A percentile compares a stretch with the other conserved stretches of the same genome.
phyloP scores from a whole-genome alignment of 345 rosid genomes.

The Diplotaxis tenuifolia region DNA sequence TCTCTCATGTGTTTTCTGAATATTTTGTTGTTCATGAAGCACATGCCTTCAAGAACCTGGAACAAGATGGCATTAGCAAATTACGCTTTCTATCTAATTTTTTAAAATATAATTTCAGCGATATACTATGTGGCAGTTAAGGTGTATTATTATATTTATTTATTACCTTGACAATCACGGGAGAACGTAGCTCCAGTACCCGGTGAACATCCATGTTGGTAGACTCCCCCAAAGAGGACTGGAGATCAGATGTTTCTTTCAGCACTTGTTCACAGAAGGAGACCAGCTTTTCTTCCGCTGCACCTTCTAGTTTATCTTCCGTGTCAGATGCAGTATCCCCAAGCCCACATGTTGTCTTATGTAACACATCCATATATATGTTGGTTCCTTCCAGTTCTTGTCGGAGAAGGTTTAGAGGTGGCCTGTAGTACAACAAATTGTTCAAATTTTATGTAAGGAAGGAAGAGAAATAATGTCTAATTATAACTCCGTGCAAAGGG shows the following conservation, averaged over 20 bases:
- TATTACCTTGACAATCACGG: constrained; percentile 83
- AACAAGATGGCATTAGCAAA: constrained; percentile 23
- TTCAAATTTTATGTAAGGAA: constrained; percentile 3
- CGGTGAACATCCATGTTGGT: constrained; percentile 84
- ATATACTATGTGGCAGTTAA: too few species aligned
- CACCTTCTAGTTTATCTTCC: constrained; percentile 56
- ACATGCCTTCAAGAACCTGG: constrained; percentile 96
- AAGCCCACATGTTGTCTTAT: constrained; percentile 64
- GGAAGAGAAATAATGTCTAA: constrained; percentile 3
- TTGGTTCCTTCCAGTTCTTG: constrained; percentile 86
- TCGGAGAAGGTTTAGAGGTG: constrained; percentile 87
- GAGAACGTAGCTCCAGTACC: constrained; percentile 86
- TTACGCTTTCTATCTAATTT: neutral
- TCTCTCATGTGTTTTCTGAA: constrained; percentile 86
- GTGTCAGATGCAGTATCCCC: constrained; percentile 34
- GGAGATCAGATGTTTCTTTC: constrained; percentile 82
- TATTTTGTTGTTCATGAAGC: constrained; percentile 76
- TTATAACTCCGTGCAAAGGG: neutral
- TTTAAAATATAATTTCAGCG: neutral
- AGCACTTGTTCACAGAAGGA: constrained; percentile 90
- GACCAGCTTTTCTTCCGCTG: constrained; percentile 81
- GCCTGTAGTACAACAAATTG: constrained; percentile 52
- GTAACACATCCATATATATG: constrained; percentile 85
- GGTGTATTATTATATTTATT: neutral
- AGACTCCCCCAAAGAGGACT: constrained; percentile 66